Base-by-base conservation (phyloP, 1,284 basidiomycete species). In the Heterobasidion irregulare region DNA sequence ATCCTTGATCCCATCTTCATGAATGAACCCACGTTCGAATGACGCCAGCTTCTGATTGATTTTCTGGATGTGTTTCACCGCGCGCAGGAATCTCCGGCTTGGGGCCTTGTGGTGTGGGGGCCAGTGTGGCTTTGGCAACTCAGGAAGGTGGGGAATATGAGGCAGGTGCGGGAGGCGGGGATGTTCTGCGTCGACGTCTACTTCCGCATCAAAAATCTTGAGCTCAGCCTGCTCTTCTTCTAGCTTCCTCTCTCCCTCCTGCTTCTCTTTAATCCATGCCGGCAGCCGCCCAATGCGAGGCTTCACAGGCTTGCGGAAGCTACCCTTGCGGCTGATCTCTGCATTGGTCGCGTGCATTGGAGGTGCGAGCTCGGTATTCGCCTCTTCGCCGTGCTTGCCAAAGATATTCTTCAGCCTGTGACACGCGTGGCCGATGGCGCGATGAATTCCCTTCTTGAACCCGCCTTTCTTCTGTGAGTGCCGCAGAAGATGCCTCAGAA, bases 21-120 rank as follows among this genome's bases (percentile, higher is more conserved):
- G 84, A 62, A 96, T 85, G 70, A 98, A 93, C 9, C 92, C 92
- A 54, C 78, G 78, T 68, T 98, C 95, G 63, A 96, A 96, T 2
- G 71, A 65, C 36, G 79, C 73, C 36, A 95, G 72, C 67, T 86
- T 87, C 70, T 77, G 73, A 69, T 97, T 97, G 52, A 85, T 79
- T 35, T 59, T 66, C 46, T 76, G 75, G 44, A 95, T 79, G 43
- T 83, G 79, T 61, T 78, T 77, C 7, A 82, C 78, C 2, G 86
- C 82, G 61, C 77, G 75, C 59, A 81, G 74, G 62, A 92, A n/a
- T n/a, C 38, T 44, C 32, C 15, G 54, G n/a, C 53, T 47, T 2
- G 53, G 72, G 57, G 79, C 73, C 53, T 41, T 41, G 38, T 41
- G 38, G 38, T 41, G 38, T 8, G 38, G 38, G n/a, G 38, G 38